phyloP scores from a whole-genome alignment of 805 yeast genomes.

The Suhomyces kilbournensis region DNA sequence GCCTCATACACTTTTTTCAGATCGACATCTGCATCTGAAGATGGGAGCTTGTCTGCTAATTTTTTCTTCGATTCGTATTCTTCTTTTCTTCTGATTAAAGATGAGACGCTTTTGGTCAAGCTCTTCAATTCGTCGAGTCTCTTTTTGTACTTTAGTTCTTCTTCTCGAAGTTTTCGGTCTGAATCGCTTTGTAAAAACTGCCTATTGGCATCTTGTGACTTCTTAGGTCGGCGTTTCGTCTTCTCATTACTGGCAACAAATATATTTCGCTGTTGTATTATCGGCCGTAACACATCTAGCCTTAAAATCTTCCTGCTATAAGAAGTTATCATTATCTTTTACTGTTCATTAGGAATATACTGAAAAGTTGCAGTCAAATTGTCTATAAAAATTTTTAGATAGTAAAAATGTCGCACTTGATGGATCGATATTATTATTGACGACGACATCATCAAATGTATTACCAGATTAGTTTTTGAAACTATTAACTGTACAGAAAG shows the following conservation, averaged over 20 bases:
- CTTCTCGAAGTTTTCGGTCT: conserved; percentile 13
- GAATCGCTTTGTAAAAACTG: conserved; percentile 18
- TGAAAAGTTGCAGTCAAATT: background rate
- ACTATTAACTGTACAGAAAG: background rate
- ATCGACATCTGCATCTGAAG: conserved; percentile 14
- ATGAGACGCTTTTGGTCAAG: conserved; percentile 29
- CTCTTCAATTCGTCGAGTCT: conserved; percentile 26
- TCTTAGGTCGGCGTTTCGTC: background rate
- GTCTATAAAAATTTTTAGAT: background rate
- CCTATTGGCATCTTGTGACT: conserved; percentile 1
- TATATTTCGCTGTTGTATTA: background rate
- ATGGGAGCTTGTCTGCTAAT: conserved; percentile 11
- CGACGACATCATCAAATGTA: background rate
- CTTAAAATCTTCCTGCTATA: background rate
- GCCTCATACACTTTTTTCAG: conserved; percentile 12
- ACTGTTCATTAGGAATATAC: background rate
- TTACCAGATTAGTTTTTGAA: background rate
- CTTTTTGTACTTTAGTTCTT: conserved; percentile 21
- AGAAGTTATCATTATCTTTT: background rate
- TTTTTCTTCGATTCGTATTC: conserved; percentile 14
- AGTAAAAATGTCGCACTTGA: background rate
- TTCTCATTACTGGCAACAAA: conserved; percentile 3
- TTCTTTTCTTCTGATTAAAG: conserved; percentile 15
- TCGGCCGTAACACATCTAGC: background rate
- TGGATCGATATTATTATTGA: background rate